Evolutionary conservation across 1,284 basidiomycete species (phyloP).

Genomic region (Cryptococcus amylolentus): DNA sequence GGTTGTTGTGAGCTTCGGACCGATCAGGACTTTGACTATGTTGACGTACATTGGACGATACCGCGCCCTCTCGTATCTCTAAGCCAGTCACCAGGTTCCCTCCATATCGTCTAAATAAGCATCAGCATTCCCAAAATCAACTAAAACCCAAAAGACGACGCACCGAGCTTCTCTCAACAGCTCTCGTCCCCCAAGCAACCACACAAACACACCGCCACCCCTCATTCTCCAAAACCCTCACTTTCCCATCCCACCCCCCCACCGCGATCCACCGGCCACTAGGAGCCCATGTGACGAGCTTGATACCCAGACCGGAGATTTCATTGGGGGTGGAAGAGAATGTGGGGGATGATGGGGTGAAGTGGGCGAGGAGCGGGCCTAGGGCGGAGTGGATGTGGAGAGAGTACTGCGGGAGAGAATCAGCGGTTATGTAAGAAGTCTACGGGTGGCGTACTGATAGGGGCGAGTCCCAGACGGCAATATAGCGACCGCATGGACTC

Average conservation of each 20-base stretch:
- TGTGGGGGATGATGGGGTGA: slow-evolving; percentile 11
- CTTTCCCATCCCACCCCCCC: slow-evolving; percentile 80
- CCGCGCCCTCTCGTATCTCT: slow-evolving; percentile 58
- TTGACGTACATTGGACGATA: slow-evolving; percentile 67
- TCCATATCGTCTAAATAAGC: slow-evolving; percentile 64
- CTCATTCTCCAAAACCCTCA: slow-evolving; percentile 70
- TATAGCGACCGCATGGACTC: slow-evolving; percentile 72
- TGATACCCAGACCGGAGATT: slow-evolving; percentile 75
- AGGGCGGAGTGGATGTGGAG: slow-evolving; percentile 69
- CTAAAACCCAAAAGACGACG: slow-evolving; percentile 35
- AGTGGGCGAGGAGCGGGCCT: slow-evolving; percentile 66
- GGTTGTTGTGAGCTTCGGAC: not conserved
- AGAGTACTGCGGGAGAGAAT: slow-evolving; percentile 61
- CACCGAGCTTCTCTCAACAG: slow-evolving; percentile 58
- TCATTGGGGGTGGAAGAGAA: slow-evolving; percentile 25
- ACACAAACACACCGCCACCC: slow-evolving; percentile 70
- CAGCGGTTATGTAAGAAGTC: not conserved
- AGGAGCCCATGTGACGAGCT: slow-evolving; percentile 74
- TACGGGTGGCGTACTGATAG: slow-evolving; percentile 60
- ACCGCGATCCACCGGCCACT: slow-evolving; percentile 71
- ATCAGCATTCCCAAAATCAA: not conserved
- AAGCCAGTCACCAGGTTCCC: slow-evolving; percentile 74
- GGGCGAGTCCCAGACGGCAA: slow-evolving; percentile 78
- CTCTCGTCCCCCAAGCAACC: slow-evolving; percentile 60
- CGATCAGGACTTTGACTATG: not conserved